Evolutionary conservation across 2,329 filamentous ascomycete species (phyloP).

Genomic region (Colletotrichum zoysiae): DNA sequence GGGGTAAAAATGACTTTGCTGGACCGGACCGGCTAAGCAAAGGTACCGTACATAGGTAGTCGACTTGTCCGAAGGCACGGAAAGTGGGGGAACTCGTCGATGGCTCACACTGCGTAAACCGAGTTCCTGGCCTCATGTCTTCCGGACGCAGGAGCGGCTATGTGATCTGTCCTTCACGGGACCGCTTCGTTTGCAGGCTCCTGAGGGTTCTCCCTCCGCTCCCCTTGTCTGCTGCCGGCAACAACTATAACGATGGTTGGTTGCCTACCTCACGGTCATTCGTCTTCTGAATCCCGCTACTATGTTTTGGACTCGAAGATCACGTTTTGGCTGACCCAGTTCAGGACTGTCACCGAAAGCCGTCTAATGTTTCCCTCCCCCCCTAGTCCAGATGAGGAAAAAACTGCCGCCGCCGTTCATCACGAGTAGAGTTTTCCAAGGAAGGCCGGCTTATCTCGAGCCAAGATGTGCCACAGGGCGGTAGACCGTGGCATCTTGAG

Average conservation of each 20-base stretch:
- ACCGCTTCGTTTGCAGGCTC: no score
- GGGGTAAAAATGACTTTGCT: no score
- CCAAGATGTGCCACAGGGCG: background rate
- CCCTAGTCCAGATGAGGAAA: no score
- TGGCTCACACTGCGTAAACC: no score
- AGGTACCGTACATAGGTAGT: no score
- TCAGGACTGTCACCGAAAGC: slow-evolving; percentile 4
- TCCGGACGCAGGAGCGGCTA: no score
- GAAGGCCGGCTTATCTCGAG: background rate
- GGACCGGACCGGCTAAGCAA: no score
- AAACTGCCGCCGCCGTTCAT: background rate
- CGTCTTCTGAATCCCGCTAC: background rate
- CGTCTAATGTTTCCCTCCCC: background rate
- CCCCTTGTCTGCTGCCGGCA: background rate
- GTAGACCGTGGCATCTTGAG: background rate
- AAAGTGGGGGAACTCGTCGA: background rate
- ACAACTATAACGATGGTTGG: background rate
- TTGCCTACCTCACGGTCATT: background rate
- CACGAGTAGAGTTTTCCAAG: slow-evolving; percentile 5
- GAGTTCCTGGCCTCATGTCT: no score
- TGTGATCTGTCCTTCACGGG: no score
- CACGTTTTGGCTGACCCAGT: slow-evolving; percentile 16
- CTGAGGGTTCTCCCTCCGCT: no score
- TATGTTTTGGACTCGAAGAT: background rate
- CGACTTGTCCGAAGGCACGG: background rate